A percentile compares a stretch with the other conserved stretches of the same genome.
Conservation (phyloP, 202 grass and related monocot species). For the Dendrocalamus latiflorus region DNA sequence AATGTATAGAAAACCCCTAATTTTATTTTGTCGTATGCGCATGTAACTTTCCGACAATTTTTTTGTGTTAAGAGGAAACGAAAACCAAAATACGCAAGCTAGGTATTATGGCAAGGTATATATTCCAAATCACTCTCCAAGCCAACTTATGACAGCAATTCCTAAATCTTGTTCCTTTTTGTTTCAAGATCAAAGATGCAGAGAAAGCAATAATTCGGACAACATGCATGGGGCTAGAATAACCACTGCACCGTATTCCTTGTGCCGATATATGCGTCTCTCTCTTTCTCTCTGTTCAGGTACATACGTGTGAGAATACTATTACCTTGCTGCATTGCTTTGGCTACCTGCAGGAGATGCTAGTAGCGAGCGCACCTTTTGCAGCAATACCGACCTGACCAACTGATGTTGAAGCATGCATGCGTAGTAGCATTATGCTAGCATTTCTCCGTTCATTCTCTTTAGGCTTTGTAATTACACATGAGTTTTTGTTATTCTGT, state of each 20-base stretch:
- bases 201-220: conserved; percentile 26
- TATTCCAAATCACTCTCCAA: conserved; percentile 17
- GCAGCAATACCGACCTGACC: not conserved
- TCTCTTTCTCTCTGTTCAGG: not conserved
- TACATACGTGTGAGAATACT: not conserved
- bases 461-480: too few species aligned
- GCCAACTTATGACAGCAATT: not conserved
- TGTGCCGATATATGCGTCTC: conserved; percentile 1
- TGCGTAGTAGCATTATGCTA: not conserved
- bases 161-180: not conserved
- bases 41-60: not conserved
- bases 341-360: conserved; percentile 30
- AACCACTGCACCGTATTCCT: conserved; percentile 24
- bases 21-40: not conserved
- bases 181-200: not conserved
- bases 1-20: too few species aligned
- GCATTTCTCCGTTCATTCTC: not conserved
- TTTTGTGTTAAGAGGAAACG: not conserved
- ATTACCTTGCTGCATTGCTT: not conserved
- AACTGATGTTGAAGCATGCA: not conserved
- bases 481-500: too few species aligned
- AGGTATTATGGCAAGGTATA: not conserved
- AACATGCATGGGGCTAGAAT: conserved; percentile 7
- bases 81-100: not conserved
- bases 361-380: conserved; percentile 8